Evolutionary conservation across 2,329 filamentous ascomycete genomes (phyloP), one percentile per base, ranked within the genome.

Genomic region (Pseudocercospora fuligena): DNA sequence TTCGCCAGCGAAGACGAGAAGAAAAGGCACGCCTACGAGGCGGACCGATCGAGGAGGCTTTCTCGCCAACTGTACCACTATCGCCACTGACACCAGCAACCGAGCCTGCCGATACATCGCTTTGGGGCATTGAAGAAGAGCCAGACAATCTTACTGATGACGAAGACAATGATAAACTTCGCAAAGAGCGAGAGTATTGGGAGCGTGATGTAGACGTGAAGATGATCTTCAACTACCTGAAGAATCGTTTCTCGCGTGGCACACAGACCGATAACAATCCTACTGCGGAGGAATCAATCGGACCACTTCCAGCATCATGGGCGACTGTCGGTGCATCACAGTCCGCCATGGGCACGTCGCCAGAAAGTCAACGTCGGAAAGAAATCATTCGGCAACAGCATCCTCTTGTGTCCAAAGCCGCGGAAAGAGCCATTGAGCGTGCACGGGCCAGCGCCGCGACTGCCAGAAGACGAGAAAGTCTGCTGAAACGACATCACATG

Each of bases 191-290:
- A 23, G 92, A 95, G 40, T 95, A 97, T 76, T 99, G 95, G 95
- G 94, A 98, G 80, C 89, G 90, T 67, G 92, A 97, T 62, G 86
- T 98, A 5, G 94, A 98, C 75, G 88, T 97, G 70, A 92, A 91
- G 76, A 91, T 97, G 78, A 92, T 98, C 36, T 98, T 98, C 82
- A 89, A 90, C 58, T 98, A 95, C 76, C 85, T 97, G 31, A 88
- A 90, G 65, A 91, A 88, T 19, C 89, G 92, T 66, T 94, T 97
- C 78, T 84, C 88, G 65, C 82, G 79, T 14, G 51, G 66, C 1
- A 54, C 69, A n/a, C 33, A 61, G 46, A 25, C 54, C 29, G 56
- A 58, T 11, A 58, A 58, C 56, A 59, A 67, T 46, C 47, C 59
- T 3, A 25, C 57, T 19, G 40, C 66, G 77, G 66, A 66, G 31